Percentiles rank a stretch among this genome's conserved stretches.
Conservation (phyloP, 2,329 filamentous ascomycete species). For the Aspergillus sojae region DNA sequence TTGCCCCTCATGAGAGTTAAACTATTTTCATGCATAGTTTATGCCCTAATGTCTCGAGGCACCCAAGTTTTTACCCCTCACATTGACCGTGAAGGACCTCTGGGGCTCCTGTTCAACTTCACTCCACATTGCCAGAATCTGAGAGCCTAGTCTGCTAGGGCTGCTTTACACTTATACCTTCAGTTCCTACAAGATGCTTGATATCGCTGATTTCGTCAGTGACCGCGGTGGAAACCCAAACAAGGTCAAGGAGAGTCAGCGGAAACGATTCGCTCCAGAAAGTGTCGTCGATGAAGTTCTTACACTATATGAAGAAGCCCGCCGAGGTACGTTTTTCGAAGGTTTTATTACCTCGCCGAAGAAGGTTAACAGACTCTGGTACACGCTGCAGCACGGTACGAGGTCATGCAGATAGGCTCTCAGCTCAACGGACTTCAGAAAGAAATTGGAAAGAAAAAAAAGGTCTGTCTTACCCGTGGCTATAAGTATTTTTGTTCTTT, state of each 20-base stretch:
- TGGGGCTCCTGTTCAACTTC: neutral
- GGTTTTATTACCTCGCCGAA: neutral
- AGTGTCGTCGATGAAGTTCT: slow-evolving; percentile 91
- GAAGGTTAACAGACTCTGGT: slow-evolving; percentile 8
- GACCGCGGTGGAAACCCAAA: slow-evolving; percentile 91
- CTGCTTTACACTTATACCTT: neutral
- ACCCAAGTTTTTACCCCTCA: slow-evolving; percentile 16
- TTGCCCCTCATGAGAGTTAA: slow-evolving; percentile 3
- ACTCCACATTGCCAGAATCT: neutral
- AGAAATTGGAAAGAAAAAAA: slow-evolving; percentile 88
- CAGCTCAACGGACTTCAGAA: slow-evolving; percentile 90
- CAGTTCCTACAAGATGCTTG: slow-evolving; percentile 61
- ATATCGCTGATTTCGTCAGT: slow-evolving; percentile 75
- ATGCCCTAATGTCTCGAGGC: slow-evolving; percentile 12
- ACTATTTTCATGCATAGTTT: slow-evolving; percentile 8
- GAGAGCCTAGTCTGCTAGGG: neutral
- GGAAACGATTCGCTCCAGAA: slow-evolving; percentile 76
- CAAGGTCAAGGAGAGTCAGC: slow-evolving; percentile 88
- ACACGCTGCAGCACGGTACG: slow-evolving; percentile 64
- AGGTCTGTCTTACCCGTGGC: slow-evolving; percentile 52
- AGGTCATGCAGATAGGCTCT: slow-evolving; percentile 75
- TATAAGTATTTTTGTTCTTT: neutral
- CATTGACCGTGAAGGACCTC: neutral
- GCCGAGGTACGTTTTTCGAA: slow-evolving; percentile 60
- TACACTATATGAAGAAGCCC: slow-evolving; percentile 80